Base-by-base conservation (phyloP, 1,284 basidiomycete genomes). In the Bjerkandera adusta region DNA sequence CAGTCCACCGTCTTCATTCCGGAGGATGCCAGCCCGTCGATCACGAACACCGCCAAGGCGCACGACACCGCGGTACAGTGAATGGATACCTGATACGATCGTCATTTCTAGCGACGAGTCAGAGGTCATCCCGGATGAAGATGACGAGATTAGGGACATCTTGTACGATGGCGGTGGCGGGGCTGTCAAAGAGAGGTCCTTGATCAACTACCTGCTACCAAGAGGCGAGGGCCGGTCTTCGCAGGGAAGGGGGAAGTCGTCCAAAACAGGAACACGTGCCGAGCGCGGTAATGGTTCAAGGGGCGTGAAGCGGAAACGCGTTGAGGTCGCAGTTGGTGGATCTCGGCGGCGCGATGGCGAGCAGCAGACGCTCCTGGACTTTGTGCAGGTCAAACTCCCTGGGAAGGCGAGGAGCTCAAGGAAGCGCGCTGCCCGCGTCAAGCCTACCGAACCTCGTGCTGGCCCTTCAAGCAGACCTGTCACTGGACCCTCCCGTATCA, bases 161-260 rank as follows among this genome's bases (percentile, higher is more conserved):
- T 7, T 29, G 29, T 20, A 21, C 32, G 27, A 42, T 30, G 16
- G 16, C 5, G 16, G 10, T 30, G 25, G 15, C n/a, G 3, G 40
- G 29, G 20, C 20, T 15, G 13, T 26, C 3, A 21, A 32, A 5
- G 41, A 43, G 29, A 32, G 41, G 1, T 24, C 41, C 11, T 26
- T 43, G 3, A 32, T 43, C 12, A 32, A 43, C 20, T 43, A 43
- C n/a, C 33, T 43, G 32, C 41, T 43, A 4, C 33, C 41, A 11
- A 15, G 30, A 10, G 22, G 41, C 15, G 20, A 32, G 6, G 18
- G 32, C n/a, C 16, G 30, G 5, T 16, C 33, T 8, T 8, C 8
- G 27, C 8, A 30, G 27, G 27, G 27, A 13, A 34, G 18, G 41
- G 16, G 20, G 16, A 22, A 34, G 15, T 12, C 36, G n/a, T 7